Base-by-base conservation (phyloP, 148 eudicot species). In the Rhododendron kiyosumense region DNA sequence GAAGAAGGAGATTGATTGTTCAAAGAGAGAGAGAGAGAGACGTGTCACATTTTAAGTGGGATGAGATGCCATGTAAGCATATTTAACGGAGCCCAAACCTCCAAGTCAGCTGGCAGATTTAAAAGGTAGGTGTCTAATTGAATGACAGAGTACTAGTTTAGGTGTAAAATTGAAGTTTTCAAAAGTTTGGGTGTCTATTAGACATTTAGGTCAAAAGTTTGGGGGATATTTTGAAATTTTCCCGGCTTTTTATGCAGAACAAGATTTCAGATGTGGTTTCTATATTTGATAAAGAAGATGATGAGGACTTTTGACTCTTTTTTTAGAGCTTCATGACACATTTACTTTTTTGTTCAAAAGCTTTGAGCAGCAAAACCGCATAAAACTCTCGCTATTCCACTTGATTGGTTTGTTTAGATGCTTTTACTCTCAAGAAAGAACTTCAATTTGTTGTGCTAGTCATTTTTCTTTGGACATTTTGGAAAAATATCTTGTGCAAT, bases 401-500 rank as follows among this genome's bases (percentile, higher is more conserved):
- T 73, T 48, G 65, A 48, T 73, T 73, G 24, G 45, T 30, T 30
- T 43, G 7, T 45, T 9, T 48, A 11, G 20, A 46, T 78, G 26
- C 17, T 46, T 78, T 82, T 76, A 36, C 49, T 38, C 24, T 26
- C 45, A 67, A 26, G 11, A 5, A 69, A 74, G 20, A 84, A 22
- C 26, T 34, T 26, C 49, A 30, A 75, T 57, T 49, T 77, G 18
- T 74, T 59, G 20, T 12, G 0, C 41, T 81, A 45, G 46, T 80
- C 36, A n/a, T 81, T 74, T 76, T 34, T 28, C 54, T 79, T 85
- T 89, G 81, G 78, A 81, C 84, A 79, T 83, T 82, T 90, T 84
- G 89, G 86, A 83, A 89, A 82, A 73, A 91, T 84, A 87, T 85
- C 59, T 86, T 88, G 78, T 74, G 79, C 48, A 59, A 78, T 86